These are phyloP conservation scores for Dryas drummondii DNA, from an alignment of 306 rosid species.

Conservation along the genomic window DNA sequence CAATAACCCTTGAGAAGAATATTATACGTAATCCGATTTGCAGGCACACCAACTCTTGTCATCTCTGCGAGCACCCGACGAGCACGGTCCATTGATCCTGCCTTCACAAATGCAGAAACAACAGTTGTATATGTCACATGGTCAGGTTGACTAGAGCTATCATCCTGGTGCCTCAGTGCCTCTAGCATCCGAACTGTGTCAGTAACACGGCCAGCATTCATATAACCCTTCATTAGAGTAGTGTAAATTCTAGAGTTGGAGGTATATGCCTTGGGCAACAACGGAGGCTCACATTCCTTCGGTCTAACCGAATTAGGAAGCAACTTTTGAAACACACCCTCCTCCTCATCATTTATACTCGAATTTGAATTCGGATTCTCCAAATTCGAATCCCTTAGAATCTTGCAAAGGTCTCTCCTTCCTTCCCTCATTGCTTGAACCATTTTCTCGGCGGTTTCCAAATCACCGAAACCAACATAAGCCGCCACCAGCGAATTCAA, in stretches of 20 bases:
- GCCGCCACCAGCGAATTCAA: constrained; percentile 78
- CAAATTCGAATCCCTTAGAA: constrained; percentile 48
- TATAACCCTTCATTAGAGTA: constrained; percentile 90
- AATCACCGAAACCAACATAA: constrained; percentile 75
- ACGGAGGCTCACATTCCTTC: constrained; percentile 43
- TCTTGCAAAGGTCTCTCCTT: constrained; percentile 65
- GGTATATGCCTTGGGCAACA: constrained; percentile 59
- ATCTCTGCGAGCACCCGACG: constrained; percentile 86
- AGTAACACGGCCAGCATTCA: constrained; percentile 74
- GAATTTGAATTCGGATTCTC: constrained; percentile 20
- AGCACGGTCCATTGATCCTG: constrained; percentile 83
- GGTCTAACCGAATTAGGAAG: constrained; percentile 58
- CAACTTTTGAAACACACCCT: constrained; percentile 55
- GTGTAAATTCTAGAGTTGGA: constrained; percentile 83
- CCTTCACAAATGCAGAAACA: constrained; percentile 78
- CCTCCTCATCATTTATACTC: constrained; percentile 10
- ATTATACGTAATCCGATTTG: constrained; percentile 82
- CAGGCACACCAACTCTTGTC: constrained; percentile 70
- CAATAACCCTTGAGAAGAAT: constrained; percentile 89
- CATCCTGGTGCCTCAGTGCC: constrained; percentile 82
- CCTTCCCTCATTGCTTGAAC: constrained; percentile 93
- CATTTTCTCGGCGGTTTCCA: constrained; percentile 71
- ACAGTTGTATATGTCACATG: constrained; percentile 92
- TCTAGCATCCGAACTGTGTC: constrained; percentile 85
- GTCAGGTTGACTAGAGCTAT: constrained; percentile 77